Evolutionary conservation across 2,329 filamentous ascomycete species (phyloP).

Genomic region (Cladosporium sp.): DNA sequence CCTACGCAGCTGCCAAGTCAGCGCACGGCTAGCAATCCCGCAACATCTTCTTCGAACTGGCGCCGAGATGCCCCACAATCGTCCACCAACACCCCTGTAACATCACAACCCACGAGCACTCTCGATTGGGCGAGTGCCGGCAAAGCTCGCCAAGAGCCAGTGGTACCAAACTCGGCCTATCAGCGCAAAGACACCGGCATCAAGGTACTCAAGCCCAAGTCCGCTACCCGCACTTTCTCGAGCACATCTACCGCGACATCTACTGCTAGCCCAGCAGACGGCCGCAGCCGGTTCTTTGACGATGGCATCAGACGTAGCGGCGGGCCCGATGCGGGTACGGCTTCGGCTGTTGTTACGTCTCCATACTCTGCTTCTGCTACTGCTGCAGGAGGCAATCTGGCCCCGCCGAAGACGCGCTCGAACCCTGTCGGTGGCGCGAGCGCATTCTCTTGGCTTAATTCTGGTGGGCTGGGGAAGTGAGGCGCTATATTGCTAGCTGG

Average conservation of each 20-base stretch:
- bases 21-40: constrained; percentile 32
- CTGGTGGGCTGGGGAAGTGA: constrained; percentile 23
- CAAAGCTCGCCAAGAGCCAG: constrained; percentile 15
- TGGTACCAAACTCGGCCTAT: constrained; percentile 59
- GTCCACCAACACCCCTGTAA: neutral
- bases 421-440: constrained; percentile 92
- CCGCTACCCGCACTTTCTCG: constrained; percentile 50
- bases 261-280: constrained; percentile 25
- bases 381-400: neutral
- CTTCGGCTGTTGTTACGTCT: constrained; percentile 10
- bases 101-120: constrained; percentile 5
- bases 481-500: neutral
- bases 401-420: constrained; percentile 42
- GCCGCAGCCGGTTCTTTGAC: constrained; percentile 45
- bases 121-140: constrained; percentile 18
- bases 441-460: constrained; percentile 89
- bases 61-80: constrained; percentile 40
- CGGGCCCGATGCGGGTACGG: constrained; percentile 17
- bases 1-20: constrained; percentile 9
- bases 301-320: constrained; percentile 42
- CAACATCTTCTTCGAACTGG: constrained; percentile 51
- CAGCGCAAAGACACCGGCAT: constrained; percentile 73
- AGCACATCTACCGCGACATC: constrained; percentile 39
- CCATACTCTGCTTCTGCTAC: constrained; percentile 10
- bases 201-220: constrained; percentile 86